Conservation (phyloP, 495 filamentous ascomycete genomes). For the Penicillium pulvis region DNA sequence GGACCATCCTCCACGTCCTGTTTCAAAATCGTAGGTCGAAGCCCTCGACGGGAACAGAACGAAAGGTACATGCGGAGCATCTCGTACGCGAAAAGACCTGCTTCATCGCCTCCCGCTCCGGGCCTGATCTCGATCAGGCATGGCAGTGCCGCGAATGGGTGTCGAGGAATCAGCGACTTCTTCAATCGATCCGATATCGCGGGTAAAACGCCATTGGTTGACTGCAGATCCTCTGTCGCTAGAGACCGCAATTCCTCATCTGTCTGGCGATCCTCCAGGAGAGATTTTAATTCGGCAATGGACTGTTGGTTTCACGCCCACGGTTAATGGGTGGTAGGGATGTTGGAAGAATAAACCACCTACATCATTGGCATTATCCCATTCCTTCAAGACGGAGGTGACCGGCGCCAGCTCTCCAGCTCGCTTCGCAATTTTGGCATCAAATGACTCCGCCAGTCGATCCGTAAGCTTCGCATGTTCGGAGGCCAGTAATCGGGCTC, state of each 20-base stretch:
- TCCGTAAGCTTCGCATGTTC: slow-evolving; percentile 68
- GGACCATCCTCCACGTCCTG: slow-evolving; percentile 57
- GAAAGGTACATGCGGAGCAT: slow-evolving; percentile 85
- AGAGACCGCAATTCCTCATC: slow-evolving; percentile 66
- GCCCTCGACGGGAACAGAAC: slow-evolving; percentile 68
- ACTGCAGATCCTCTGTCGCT: slow-evolving; percentile 74
- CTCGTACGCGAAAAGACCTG: slow-evolving; percentile 83
- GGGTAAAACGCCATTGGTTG: slow-evolving; percentile 60
- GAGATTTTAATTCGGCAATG: slow-evolving; percentile 56
- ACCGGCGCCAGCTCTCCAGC: slow-evolving; percentile 75
- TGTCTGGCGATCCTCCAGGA: slow-evolving; percentile 59
- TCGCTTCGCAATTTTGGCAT: slow-evolving; percentile 71
- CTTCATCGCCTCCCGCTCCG: slow-evolving; percentile 91
- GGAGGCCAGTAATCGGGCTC: slow-evolving; percentile 62
- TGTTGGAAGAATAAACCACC: neutral
- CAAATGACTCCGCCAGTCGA: slow-evolving; percentile 63
- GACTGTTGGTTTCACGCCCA: slow-evolving; percentile 38
- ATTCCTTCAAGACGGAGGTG: slow-evolving; percentile 68
- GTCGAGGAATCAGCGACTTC: slow-evolving; percentile 75
- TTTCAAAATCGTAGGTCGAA: slow-evolving; percentile 61
- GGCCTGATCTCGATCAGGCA: slow-evolving; percentile 91
- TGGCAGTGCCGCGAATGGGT: slow-evolving; percentile 91
- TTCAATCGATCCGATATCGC: slow-evolving; percentile 65
- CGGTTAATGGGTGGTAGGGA: neutral
- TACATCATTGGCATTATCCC: slow-evolving; percentile 50